These are phyloP conservation scores for Quercus gilva DNA, from an alignment of 306 rosid genomes.

Conservation along the genomic window DNA sequence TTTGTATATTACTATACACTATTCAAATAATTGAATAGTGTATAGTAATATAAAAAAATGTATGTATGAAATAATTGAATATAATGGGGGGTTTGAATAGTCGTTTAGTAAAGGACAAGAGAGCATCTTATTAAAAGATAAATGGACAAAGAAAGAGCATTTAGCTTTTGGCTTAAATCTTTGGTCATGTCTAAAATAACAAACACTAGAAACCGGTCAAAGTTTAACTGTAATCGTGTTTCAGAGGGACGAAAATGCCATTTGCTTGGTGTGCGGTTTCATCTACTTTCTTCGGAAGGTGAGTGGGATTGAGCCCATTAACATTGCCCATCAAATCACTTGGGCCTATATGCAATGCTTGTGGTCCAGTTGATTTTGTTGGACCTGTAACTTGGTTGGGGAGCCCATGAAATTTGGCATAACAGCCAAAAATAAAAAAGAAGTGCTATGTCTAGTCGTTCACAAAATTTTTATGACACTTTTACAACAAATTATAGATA, in stretches of 20 bases:
- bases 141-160: neutral
- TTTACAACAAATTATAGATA: fast-evolving
- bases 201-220: neutral
- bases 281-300: neutral
- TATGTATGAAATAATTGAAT: neutral
- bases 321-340: neutral
- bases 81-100: neutral
- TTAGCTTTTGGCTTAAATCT: conserved; percentile 9
- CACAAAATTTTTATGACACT: no score
- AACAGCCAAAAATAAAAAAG: no score
- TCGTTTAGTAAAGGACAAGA: conserved; percentile 12
- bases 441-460: fast-evolving
- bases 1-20: conserved; percentile 11
- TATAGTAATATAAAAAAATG: neutral
- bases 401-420: neutral
- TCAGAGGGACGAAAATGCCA: neutral
- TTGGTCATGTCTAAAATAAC: neutral
- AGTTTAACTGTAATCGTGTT: neutral
- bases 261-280: neutral
- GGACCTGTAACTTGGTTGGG: neutral
- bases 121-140: neutral
- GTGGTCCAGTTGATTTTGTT: neutral
- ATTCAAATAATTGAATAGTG: neutral
- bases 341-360: neutral
- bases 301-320: no score